Evolutionary conservation across 768 basidiomycete species (phyloP).

Genomic region (Naematelia aurantialba): DNA sequence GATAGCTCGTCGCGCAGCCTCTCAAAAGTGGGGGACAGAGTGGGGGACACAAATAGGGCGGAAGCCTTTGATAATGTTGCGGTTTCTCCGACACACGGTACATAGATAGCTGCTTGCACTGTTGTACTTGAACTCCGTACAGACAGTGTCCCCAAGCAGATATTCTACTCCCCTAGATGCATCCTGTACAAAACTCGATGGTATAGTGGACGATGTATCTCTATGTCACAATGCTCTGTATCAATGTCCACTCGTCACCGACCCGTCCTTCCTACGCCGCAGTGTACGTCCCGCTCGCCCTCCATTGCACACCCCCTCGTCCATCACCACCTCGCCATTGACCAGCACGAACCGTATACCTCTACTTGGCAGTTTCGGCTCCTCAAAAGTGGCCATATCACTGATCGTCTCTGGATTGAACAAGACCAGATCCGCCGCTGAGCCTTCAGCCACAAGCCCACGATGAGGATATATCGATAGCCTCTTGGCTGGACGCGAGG

Average conservation of each 20-base stretch:
- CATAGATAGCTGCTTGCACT: no score
- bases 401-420: slow-evolving; percentile 39
- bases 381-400: slow-evolving; percentile 38
- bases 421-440: slow-evolving; percentile 44
- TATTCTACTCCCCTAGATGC: no score
- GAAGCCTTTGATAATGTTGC: no score
- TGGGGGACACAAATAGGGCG: no score
- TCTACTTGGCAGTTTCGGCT: slow-evolving; percentile 26
- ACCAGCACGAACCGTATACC: slow-evolving; percentile 46
- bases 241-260: neutral
- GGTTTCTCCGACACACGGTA: no score
- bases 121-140: no score
- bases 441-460: slow-evolving; percentile 35
- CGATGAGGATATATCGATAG: slow-evolving; percentile 40
- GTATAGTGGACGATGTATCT: no score
- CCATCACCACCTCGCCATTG: slow-evolving; percentile 42
- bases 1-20: no score
- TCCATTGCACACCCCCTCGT: slow-evolving; percentile 34
- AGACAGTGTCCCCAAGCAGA: no score
- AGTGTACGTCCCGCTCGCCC: slow-evolving; percentile 28
- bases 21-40: no score
- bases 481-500: slow-evolving; percentile 45
- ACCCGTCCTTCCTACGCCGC: slow-evolving; percentile 30
- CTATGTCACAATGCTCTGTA: no score
- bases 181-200: no score